Base-by-base conservation (phyloP, 2,329 filamentous ascomycete species). In the Lojkania enalia region DNA sequence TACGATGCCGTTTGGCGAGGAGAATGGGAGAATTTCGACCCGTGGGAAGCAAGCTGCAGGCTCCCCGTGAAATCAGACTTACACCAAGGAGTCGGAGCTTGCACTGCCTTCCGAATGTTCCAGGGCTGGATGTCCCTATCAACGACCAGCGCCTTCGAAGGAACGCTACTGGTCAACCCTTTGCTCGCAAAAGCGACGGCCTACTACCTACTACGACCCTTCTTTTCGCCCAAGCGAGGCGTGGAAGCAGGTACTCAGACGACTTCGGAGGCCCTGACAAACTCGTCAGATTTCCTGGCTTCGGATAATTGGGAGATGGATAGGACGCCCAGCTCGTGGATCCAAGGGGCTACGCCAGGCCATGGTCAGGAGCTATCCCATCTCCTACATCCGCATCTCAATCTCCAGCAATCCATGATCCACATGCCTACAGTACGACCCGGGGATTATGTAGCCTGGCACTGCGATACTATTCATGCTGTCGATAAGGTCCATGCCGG, bases 91-190 rank as follows among this genome's bases (percentile, higher is more conserved):
- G 78, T 90, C 0, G 90, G 91, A 0, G 84, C 87, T 1, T 95
- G 89, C 70, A 86, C 80, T 35, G 89, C 90, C 75, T 90, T 96
- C 70, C 81, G 92, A 29, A 87, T 90, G 78, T 92, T 88, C 67
- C 91, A 96, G 71, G 91, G 90, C 14, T 96, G 91, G 91, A 70
- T 96, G 40, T 82, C 81, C 48, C 85, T 96, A 78, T 90, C 85
- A 46, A 72, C 75, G n/a, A 86, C 83, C 0, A 83, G 78, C 0
- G 87, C 88, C 0, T 77, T 78, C 4, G 85, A 95, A 71, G 91
- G 91, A 1, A 94, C 90, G 0, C 71, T 96, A 40, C 77, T 88
- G 32, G 87, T 96, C 2, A 91, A 91, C 58, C 91, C 91, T 0
- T 74, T 95, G 40, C 71, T 94, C 35, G 79, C 80, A 51, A 80